Evolutionary conservation across 345 rosid genomes (phyloP), one percentile per base, ranked within the genome.

Genomic region (Reutealis trisperma): DNA sequence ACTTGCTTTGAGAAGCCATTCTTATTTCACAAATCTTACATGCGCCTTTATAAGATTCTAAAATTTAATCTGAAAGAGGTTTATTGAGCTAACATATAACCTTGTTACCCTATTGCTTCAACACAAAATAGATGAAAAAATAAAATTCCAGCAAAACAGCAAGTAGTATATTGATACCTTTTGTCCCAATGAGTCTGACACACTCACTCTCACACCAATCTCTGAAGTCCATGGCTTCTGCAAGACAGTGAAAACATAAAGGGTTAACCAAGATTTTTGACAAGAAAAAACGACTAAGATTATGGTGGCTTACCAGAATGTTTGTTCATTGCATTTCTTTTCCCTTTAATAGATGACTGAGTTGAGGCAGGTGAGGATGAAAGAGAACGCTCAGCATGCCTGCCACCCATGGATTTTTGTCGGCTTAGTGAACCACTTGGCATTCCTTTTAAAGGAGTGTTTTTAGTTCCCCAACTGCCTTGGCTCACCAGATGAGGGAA

Each of bases 171-270:
- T 74, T 52, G 34, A 69, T 88, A 93, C 99, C 99, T 88, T 83
- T 90, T 42, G 92, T 83, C 74, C 99, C 99, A 27, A 92, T 79
- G 75, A 96, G 97, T 88, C 98, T 91, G 64, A 73, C 85, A 79
- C 98, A 91, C 85, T 96, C 98, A 61, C 82, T 85, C 81, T 90
- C 88, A 72, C 99, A 96, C 99, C 99, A 96, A 84, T 92, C 94
- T 81, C 89, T 88, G 88, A 96, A 96, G 82, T 85, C 96, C 89
- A 82, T 88, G 49, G 98, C 97, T 90, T 93, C 99, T 96, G 98
- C 79, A 73, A 81, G 18, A 69, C 75, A 32, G 60, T 58, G 58
- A 80, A 65, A 72, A 83, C 44, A 76, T 70, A 42, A 67, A 77
- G 15, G 58, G 60, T 41, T 3, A 54, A 32, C 62, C 13, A 27